phyloP scores from a whole-genome alignment of 2,329 filamentous ascomycete species.

The Pseudopithomyces maydicus region DNA sequence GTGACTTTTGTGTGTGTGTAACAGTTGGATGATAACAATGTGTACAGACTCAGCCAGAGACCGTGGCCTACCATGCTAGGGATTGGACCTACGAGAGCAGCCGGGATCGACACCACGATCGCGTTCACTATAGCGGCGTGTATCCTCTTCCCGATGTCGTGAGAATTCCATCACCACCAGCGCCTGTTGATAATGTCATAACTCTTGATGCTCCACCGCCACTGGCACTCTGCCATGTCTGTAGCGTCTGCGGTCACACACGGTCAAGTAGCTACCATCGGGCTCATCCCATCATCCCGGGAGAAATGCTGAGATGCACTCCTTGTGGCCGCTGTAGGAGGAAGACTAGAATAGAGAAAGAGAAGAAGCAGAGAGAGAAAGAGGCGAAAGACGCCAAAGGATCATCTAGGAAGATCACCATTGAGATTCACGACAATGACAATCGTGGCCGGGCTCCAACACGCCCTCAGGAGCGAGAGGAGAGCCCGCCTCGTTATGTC shows the following conservation, averaged over 20 bases:
- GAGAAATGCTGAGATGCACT: conserved; percentile 26
- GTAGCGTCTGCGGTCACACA: conserved; percentile 38
- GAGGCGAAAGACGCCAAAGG: conserved; percentile 16
- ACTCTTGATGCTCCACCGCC: conserved; percentile 25
- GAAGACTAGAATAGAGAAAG: conserved; percentile 20
- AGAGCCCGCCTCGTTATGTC: conserved; percentile 18
- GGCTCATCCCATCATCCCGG: conserved; percentile 41
- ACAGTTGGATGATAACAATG: neutral
- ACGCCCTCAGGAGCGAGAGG: conserved; percentile 25
- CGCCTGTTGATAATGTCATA: conserved; percentile 15
- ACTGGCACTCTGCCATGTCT: conserved; percentile 36
- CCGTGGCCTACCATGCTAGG: conserved; percentile 7
- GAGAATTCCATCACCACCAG: conserved; percentile 9
- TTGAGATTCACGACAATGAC: conserved; percentile 23
- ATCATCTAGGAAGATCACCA: conserved; percentile 23
- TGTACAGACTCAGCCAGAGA: neutral
- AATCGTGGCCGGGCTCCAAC: conserved; percentile 28
- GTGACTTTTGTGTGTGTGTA: neutral
- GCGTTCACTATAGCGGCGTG: conserved; percentile 18
- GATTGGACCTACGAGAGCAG: conserved; percentile 17
- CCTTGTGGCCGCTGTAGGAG: conserved; percentile 40
- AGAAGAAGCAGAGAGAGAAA: conserved; percentile 11
- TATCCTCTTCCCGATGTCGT: conserved; percentile 12
- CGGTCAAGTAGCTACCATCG: conserved; percentile 43
- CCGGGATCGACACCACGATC: conserved; percentile 23